Base-by-base conservation (phyloP, 139 green algal species). In the Haematococcus sp. region DNA sequence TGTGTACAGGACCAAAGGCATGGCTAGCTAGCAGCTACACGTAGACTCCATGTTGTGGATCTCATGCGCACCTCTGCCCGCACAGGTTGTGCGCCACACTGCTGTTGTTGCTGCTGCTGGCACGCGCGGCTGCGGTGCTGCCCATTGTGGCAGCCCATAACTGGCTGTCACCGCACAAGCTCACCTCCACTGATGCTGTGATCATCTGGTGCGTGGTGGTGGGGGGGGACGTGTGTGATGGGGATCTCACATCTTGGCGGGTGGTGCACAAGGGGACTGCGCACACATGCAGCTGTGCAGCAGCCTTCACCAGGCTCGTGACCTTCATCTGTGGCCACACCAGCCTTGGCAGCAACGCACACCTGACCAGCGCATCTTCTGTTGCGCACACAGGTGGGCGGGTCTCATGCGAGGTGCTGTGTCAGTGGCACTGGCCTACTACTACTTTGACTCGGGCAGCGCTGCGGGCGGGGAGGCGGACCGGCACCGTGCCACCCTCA, bases 351-450 rank as follows among this genome's bases (percentile, higher is more conserved):
- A 49, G 32, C 16, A 49, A 49, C 40, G 7, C 40, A 49, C 40
- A 49, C 11, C 40, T 11, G 7, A 49, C 40, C 40, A 28, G 58
- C 75, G 35, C 32, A 70, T 30, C n/a, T 71, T 65, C 15, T 56
- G n/a, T 34, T 64, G 9, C 61, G n/a, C n/a, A n/a, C n/a, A 31
- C 79, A 89, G 84, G 86, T 93, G 87, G 87, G 83, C 84, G 2
- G 89, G 90, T 9, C 68, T 92, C 9, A 92, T 94, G 80, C 77
- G 88, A 1, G 90, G 91, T 2, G 90, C 91, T 1, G 90, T 96
- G 34, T 88, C 82, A 27, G 88, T 94, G 23, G 91, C 91, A 31
- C 28, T 76, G 56, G 70, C 70, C n/a, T 92, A 94, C 82, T 89
- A 89, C 73, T 85, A 91, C 55, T 93, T 92, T 78, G 79, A 85